Conservation (phyloP, 768 basidiomycete species). For the Scleroderma bovista region DNA sequence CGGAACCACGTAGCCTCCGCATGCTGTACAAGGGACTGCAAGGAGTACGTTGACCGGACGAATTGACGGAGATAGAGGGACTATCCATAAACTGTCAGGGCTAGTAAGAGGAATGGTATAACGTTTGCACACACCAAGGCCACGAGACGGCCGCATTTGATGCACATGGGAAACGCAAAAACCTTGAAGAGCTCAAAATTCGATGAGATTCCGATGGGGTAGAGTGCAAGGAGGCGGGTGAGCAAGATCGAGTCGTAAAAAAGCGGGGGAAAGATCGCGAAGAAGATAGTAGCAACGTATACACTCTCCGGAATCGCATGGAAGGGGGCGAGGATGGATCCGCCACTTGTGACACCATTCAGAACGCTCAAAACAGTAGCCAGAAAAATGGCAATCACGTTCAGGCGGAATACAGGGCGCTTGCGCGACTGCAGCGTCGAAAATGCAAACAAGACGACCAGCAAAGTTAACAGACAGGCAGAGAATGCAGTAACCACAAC, state of each 20-base stretch:
- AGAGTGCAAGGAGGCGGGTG: conserved; percentile 32
- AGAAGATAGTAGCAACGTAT: conserved; percentile 13
- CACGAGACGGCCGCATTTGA: conserved; percentile 23
- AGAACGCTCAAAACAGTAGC: conserved; percentile 22
- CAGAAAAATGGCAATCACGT: conserved; percentile 20
- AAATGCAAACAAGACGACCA: conserved; percentile 29
- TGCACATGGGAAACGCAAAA: too few species aligned
- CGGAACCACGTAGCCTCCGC: too few species aligned
- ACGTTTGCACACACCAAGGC: conserved; percentile 5
- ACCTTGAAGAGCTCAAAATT: too few species aligned
- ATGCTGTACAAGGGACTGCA: neutral
- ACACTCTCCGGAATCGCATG: conserved; percentile 11
- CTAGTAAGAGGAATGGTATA: conserved; percentile 1
- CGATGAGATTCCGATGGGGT: too few species aligned
- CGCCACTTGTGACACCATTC: conserved; percentile 8
- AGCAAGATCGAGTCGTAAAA: conserved; percentile 35
- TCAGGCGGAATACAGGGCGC: conserved; percentile 29
- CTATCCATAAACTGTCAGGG: neutral
- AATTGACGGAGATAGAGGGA: conserved; percentile 1
- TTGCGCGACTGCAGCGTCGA: conserved; percentile 23
- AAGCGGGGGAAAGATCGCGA: conserved; percentile 27
- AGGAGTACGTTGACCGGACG: neutral
- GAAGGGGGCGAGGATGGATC: conserved; percentile 12
- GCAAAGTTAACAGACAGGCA: too few species aligned
- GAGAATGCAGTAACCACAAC: too few species aligned